Evolutionary conservation across 768 basidiomycete genomes (phyloP), one percentile per base, ranked within the genome.

Genomic region (Termitomyces sp.): DNA sequence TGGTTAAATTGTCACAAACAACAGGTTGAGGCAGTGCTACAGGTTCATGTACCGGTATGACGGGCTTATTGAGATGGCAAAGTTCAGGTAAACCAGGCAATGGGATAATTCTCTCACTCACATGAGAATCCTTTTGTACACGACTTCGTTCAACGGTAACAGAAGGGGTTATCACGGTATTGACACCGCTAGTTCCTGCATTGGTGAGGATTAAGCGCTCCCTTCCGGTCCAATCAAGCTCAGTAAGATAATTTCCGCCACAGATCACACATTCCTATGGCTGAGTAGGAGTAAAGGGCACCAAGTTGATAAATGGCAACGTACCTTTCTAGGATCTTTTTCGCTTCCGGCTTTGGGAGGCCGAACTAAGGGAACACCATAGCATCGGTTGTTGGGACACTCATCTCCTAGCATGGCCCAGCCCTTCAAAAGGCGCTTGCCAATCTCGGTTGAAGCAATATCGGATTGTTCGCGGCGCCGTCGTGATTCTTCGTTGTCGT

Each of bases 381-480:
- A 87, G 66, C 93, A 94, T 24, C 72, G 68, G 4, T 67, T 62
- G 63, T 82, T 87, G 0, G 84, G 82, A 66, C 93, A 94, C 72
- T 92, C 90, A 38, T 94, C 90, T 24, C 80, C 90, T n/a, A 94
- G 77, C 88, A 94, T 90, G 0, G 92, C 84, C 90, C 90, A 94
- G 42, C 89, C 92, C 63, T 83, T 85, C 47, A 94, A 72, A 58
- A 94, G 75, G 26, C 84, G 80, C 61, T 82, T 86, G 45, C 89
- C 93, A 32, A 94, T 90, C 65, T 88, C 88, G 52, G 84, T 72
- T 3, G 91, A 90, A 16, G 93, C 92, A 42, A 70, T 73, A 68
- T 94, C 92, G 2, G 90, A 91, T 69, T 94, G 92, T 58, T 86
- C 84, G 54, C 92, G 83, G 32, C 92, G 80, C 36, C 81, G 82